phyloP scores from a whole-genome alignment of 768 basidiomycete genomes.

The Lentinula boryana region DNA sequence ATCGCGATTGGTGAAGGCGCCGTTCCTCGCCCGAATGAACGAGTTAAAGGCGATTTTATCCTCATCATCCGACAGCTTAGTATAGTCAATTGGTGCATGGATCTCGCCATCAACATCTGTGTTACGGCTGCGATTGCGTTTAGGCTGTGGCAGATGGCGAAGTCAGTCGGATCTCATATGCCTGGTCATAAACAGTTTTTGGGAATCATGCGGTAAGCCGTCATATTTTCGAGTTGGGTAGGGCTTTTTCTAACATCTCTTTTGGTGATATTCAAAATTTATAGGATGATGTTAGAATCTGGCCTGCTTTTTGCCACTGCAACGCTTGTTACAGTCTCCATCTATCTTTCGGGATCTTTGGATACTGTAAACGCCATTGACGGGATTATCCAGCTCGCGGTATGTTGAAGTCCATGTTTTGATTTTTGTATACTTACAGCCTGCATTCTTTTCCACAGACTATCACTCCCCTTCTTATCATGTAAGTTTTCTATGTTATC shows the following conservation, averaged over 20 bases:
- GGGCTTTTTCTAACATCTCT: not conserved
- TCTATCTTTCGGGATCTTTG: constrained; percentile 2
- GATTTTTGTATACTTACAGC: not conserved
- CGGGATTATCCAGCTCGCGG: constrained; percentile 4
- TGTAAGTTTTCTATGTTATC: not conserved
- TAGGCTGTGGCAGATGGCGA: constrained; percentile 3
- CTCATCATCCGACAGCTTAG: not conserved
- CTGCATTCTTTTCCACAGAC: not conserved
- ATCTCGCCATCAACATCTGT: constrained; percentile 6
- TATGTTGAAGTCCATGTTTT: not conserved
- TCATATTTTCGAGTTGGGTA: not conserved
- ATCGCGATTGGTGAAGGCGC: constrained; percentile 3
- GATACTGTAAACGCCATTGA: constrained; percentile 4
- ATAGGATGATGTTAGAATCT: constrained; percentile 3
- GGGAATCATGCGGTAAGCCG: not conserved
- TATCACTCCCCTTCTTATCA: constrained; percentile 6
- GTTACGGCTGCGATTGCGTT: constrained; percentile 3
- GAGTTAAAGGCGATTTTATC: not conserved
- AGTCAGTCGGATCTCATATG: not conserved
- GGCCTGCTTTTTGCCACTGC: constrained; percentile 4
- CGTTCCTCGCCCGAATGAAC: not conserved
- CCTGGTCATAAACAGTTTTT: not conserved
- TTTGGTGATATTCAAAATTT: not conserved
- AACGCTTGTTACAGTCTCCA: not conserved
- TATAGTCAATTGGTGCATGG: constrained; percentile 2